phyloP scores from a whole-genome alignment of 2,329 filamentous ascomycete species.

The Emergomyces orientalis region DNA sequence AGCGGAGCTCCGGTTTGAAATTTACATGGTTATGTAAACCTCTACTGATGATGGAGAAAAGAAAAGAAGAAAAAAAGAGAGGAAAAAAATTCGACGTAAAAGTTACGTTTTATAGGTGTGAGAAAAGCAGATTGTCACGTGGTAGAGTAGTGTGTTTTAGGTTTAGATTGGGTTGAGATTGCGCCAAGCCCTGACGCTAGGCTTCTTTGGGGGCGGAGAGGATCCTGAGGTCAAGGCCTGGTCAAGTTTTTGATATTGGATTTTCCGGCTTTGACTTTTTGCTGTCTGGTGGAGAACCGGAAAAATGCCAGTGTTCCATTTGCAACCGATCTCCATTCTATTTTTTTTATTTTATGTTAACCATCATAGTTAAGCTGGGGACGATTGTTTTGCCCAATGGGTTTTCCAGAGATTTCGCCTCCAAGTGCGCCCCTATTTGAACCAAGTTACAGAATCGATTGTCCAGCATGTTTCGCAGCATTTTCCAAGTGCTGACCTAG shows the following conservation, averaged over 20 bases:
- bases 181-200: conserved; percentile 18
- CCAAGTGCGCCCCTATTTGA: neutral
- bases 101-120: conserved; percentile 24
- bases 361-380: neutral
- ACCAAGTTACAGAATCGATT: neutral
- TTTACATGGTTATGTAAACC: conserved; percentile 44
- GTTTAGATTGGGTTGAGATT: neutral
- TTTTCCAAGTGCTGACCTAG: neutral
- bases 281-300: neutral
- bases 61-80: conserved; percentile 34
- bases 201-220: neutral
- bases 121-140: conserved; percentile 20
- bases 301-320: neutral
- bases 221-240: neutral
- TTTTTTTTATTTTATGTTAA: no score
- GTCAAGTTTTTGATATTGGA: neutral
- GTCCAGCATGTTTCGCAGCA: neutral
- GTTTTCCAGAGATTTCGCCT: neutral
- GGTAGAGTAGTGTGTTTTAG: conserved; percentile 15
- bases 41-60: conserved; percentile 43
- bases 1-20: conserved; percentile 40
- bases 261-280: neutral
- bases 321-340: no score
- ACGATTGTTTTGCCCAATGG: no score
- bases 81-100: conserved; percentile 17